These are phyloP conservation scores for Fusarium dimerum DNA, from an alignment of 2,329 filamentous ascomycete genomes.

Conservation along the genomic window DNA sequence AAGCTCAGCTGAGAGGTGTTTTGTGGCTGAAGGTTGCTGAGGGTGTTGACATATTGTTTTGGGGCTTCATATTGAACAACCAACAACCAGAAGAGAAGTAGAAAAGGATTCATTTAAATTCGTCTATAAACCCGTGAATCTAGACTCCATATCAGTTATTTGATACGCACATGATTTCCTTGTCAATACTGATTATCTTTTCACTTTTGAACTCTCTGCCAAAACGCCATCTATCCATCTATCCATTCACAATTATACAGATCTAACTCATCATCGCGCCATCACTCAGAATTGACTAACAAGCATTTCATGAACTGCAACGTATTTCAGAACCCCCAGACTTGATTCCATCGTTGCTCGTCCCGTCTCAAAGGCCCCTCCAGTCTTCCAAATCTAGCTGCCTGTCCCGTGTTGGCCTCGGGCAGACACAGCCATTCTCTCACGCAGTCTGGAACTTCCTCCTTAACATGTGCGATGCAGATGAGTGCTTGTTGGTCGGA, in stretches of 20 bases:
- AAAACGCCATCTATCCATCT: neutral
- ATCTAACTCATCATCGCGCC: neutral
- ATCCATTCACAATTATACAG: neutral
- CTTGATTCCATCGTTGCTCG: conserved; percentile 61
- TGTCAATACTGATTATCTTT: too few relatives aligned
- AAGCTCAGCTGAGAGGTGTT: neutral
- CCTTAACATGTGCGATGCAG: conserved; percentile 88
- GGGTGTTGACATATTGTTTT: neutral
- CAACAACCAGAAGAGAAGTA: neutral
- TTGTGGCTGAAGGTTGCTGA: neutral
- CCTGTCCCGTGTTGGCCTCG: conserved; percentile 63
- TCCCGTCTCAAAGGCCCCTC: conserved; percentile 61
- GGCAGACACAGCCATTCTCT: conserved; percentile 86
- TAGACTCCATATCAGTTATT: too few relatives aligned
- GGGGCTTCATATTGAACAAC: neutral
- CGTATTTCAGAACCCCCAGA: conserved; percentile 54
- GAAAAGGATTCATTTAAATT: neutral
- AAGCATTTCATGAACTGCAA: too few relatives aligned
- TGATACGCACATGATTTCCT: too few relatives aligned
- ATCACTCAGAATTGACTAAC: neutral
- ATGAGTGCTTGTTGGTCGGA: conserved; percentile 75
- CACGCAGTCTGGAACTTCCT: conserved; percentile 85
- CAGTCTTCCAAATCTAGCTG: conserved; percentile 66
- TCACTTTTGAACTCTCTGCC: too few relatives aligned
- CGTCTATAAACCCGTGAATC: neutral